A percentile compares a stretch with the other conserved stretches of the same genome.
These are phyloP conservation scores for Auricularia cornea DNA, from an alignment of 768 basidiomycete genomes.

Conservation along the genomic window DNA sequence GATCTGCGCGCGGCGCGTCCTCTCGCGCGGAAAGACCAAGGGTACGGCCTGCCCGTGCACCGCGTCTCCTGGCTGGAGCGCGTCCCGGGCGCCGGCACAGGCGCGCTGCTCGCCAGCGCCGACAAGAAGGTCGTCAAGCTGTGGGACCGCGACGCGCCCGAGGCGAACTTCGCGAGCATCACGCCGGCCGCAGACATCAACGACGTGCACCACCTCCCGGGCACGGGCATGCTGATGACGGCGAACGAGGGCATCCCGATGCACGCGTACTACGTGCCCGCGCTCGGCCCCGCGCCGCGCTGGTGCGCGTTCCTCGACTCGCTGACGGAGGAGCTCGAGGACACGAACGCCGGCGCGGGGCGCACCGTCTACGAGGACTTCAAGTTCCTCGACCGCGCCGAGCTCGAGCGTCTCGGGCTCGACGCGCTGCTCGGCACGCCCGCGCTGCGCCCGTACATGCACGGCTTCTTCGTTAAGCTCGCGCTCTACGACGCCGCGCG, in stretches of 20 bases:
- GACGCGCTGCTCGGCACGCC: conserved; percentile 93
- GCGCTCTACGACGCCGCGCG: conserved; percentile 94
- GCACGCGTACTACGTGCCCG: conserved; percentile 90
- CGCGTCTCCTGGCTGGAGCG: conserved; percentile 81
- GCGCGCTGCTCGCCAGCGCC: conserved; percentile 68
- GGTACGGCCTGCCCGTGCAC: conserved; percentile 86
- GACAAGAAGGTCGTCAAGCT: conserved; percentile 98
- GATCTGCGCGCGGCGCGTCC: conserved; percentile 81
- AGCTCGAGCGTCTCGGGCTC: conserved; percentile 84
- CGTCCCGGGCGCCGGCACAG: conserved; percentile 69
- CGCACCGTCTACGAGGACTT: conserved; percentile 88
- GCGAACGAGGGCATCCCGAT: conserved; percentile 97
- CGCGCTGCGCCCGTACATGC: conserved; percentile 98
- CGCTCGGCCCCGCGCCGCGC: conserved; percentile 90
- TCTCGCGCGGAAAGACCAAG: conserved; percentile 91
- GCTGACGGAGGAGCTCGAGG: conserved; percentile 98
- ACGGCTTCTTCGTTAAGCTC: conserved; percentile 95
- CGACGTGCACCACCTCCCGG: conserved; percentile 82
- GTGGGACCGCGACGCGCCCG: conserved; percentile 84
- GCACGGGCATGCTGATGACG: conserved; percentile 80
- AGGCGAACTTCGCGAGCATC: conserved; percentile 83
- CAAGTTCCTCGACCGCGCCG: conserved; percentile 88
- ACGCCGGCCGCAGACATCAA: conserved; percentile 87
- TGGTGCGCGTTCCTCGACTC: conserved; percentile 99
- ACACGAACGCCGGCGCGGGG: conserved; percentile 43